A percentile compares a stretch with the other conserved stretches of the same genome.
phyloP scores from a whole-genome alignment of 1,139 yeast species.

The Scheffersomyces cryptocercus region DNA sequence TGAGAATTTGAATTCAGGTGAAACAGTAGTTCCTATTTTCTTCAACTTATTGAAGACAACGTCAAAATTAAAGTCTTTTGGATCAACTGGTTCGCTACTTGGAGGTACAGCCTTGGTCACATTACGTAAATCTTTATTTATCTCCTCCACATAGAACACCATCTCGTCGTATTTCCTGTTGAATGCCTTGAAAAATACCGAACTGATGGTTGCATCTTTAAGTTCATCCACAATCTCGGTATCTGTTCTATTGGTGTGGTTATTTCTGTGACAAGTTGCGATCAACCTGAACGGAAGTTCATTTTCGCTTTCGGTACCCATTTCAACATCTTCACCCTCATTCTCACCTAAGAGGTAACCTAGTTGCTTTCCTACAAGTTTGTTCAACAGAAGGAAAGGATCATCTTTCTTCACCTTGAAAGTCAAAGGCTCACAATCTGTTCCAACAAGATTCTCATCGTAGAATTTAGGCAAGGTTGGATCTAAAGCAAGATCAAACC shows the following conservation, averaged over 20 bases:
- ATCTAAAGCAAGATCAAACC: constrained; percentile 78
- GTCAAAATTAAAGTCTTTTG: constrained; percentile 28
- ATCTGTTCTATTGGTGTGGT: constrained; percentile 71
- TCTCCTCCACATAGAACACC: constrained; percentile 50
- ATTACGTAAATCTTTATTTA: constrained; percentile 31
- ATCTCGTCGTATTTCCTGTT: constrained; percentile 45
- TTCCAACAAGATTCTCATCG: constrained; percentile 48
- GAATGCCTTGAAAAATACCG: constrained; percentile 43
- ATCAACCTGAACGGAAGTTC: constrained; percentile 56
- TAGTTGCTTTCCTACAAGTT: constrained; percentile 48
- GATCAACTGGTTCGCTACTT: constrained; percentile 11
- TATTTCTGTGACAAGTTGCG: constrained; percentile 68
- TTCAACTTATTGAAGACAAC: constrained; percentile 11
- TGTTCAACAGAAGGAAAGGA: constrained; percentile 51
- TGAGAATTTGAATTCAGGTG: constrained; percentile 13
- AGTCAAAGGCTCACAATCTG: constrained; percentile 50
- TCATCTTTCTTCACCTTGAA: constrained; percentile 62
- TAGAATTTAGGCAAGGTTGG: constrained; percentile 45
- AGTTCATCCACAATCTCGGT: constrained; percentile 43
- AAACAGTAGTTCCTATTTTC: constrained; percentile 1
- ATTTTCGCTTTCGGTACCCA: constrained; percentile 15
- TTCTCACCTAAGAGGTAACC: constrained; percentile 22
- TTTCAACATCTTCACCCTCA: constrained; percentile 13
- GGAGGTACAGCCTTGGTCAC: constrained; percentile 14
- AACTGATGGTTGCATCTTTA: constrained; percentile 29